Base-by-base conservation (phyloP, 805 yeast genomes). In the Saturnispora ahearnii region DNA sequence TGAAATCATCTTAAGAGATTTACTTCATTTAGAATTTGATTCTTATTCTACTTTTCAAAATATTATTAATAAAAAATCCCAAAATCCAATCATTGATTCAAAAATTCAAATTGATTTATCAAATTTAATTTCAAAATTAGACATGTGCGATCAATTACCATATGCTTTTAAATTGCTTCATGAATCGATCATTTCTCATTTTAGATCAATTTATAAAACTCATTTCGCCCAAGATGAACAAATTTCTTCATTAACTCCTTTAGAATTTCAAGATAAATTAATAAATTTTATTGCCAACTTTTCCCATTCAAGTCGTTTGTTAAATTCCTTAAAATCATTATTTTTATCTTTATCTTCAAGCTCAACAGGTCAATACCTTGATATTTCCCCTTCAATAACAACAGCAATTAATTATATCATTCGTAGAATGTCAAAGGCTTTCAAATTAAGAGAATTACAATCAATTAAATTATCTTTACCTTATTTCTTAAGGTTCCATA, bases 271-370 rank as follows among this genome's bases (percentile, higher is more conserved):
- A 58, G 70, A 66, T 1, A 83, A 89, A 87, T 62, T 87, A 41
- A 63, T 73, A 2, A 70, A 82, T 4, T 87, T 77, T 56, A 67
- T 86, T 0, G 74, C 78, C 21, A 70, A 84, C 3, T 78, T 88
- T 0, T 95, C 85, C 59, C 81, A 87, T 18, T 68, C 89, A 26
- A 71, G 91, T 54, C 74, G 96, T 51, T 68, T 90, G 30, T 79
- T 87, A 1, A 69, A 78, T 8, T 96, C 89, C 51, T 95, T 89
- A 61, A 89, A 88, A 62, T 58, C 87, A 4, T 64, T 91, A 29
- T 71, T 93, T 73, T 59, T 41, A 73, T 64, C 44, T 69, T 3
- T 63, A 56, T 11, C 57, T 56, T 6, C 65, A 62, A 44, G 30
- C 55, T 50, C 59, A 60, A 15, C 51, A 63, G 44, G 52, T 59